phyloP scores from a whole-genome alignment of 2,329 filamentous ascomycete genomes.

The Blastomyces emzantsi region DNA sequence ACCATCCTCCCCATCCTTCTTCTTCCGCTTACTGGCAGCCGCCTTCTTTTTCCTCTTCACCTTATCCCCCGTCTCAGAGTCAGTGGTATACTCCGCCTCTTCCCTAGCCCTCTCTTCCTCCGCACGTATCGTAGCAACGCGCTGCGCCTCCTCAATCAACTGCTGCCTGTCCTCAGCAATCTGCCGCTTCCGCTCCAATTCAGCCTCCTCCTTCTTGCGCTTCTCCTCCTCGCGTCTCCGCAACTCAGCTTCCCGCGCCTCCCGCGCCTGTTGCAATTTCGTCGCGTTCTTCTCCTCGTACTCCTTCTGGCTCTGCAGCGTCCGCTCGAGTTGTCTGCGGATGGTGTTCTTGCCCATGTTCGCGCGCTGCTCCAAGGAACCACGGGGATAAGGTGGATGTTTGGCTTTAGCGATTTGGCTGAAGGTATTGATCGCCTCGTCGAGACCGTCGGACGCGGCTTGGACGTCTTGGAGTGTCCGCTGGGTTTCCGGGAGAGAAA shows the following conservation, averaged over 20 bases:
- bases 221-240: conserved; percentile 68
- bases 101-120: conserved; percentile 60
- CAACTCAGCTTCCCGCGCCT: conserved; percentile 71
- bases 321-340: conserved; percentile 80
- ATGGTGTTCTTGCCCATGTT: conserved; percentile 97
- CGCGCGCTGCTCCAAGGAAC: conserved; percentile 86
- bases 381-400: conserved; percentile 75
- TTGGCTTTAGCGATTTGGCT: conserved; percentile 51
- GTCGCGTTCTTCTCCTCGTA: conserved; percentile 91
- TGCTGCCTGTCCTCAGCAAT: conserved; percentile 77
- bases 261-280: conserved; percentile 71
- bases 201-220: conserved; percentile 57
- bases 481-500: conserved; percentile 63
- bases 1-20: conserved; percentile 48
- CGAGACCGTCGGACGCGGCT: conserved; percentile 68
- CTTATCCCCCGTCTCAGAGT: conserved; percentile 72
- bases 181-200: conserved; percentile 66
- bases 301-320: conserved; percentile 72
- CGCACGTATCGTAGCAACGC: conserved; percentile 59
- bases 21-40: conserved; percentile 49
- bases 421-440: conserved; percentile 69
- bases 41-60: conserved; percentile 63
- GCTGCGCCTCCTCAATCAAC: conserved; percentile 67
- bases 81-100: conserved; percentile 71
- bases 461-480: conserved; percentile 73